These are phyloP conservation scores for Solanum corneliomulleri DNA, from an alignment of 257 asterid species.

Conservation along the genomic window DNA sequence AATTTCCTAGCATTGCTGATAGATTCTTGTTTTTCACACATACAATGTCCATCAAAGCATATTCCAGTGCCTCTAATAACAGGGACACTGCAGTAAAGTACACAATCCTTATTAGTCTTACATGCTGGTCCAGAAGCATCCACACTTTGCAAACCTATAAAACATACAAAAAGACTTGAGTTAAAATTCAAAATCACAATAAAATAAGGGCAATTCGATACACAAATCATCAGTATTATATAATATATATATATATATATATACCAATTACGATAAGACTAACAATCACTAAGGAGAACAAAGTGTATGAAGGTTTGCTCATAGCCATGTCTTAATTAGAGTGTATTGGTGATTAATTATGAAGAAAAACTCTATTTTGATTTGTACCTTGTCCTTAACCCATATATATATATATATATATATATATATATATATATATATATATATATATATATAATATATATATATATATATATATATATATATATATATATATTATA, in stretches of 20 bases:
- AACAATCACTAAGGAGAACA: neutral
- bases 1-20: neutral
- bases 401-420: neutral
- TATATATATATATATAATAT: too few relatives aligned
- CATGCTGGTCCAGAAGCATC: neutral
- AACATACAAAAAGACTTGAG: neutral
- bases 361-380: neutral
- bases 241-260: too few relatives aligned
- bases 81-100: neutral
- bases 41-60: neutral
- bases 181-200: neutral
- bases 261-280: neutral
- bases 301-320: neutral
- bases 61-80: neutral
- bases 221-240: neutral
- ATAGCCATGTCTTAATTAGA: neutral
- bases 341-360: neutral
- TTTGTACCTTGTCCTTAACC: neutral
- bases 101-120: neutral
- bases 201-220: neutral
- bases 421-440: too few relatives aligned
- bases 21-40: neutral
- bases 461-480: too few relatives aligned
- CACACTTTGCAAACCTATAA: neutral
- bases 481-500: too few relatives aligned